phyloP scores from a whole-genome alignment of 208 protist species.

The Leishmania lainsoni region DNA sequence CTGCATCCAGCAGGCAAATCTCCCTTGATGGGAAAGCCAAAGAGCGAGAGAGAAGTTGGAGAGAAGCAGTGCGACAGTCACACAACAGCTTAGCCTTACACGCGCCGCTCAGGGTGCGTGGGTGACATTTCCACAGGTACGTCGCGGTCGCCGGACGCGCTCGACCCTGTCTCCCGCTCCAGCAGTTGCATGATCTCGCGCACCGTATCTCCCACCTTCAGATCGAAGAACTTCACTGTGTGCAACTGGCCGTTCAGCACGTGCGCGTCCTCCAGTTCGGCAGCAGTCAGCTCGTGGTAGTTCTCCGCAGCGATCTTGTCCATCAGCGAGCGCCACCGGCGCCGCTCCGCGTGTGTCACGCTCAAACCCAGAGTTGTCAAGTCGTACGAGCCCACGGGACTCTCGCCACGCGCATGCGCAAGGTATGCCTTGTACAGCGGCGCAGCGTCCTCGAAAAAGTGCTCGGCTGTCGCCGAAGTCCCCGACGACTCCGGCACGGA shows the following conservation, averaged over 20 bases:
- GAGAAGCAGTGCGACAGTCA: background rate
- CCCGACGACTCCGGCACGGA: background rate
- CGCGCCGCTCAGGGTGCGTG: constrained; percentile 79
- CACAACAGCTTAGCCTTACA: constrained; percentile 24
- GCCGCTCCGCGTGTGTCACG: constrained; percentile 50
- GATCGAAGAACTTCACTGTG: constrained; percentile 87
- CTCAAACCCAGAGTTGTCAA: constrained; percentile 47
- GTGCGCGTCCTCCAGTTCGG: constrained; percentile 60
- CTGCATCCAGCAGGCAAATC: background rate
- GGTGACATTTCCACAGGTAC: constrained; percentile 56
- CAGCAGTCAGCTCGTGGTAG: constrained; percentile 63
- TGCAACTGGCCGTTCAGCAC: constrained; percentile 81
- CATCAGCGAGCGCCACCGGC: constrained; percentile 78
- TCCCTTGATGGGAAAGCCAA: background rate
- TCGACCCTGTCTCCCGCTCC: constrained; percentile 49
- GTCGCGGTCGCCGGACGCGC: constrained; percentile 55
- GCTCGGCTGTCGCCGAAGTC: background rate
- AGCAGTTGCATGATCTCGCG: constrained; percentile 74
- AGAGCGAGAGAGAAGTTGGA: background rate
- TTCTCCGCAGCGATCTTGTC: constrained; percentile 76
- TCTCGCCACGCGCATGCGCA: constrained; percentile 60
- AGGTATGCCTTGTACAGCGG: constrained; percentile 70
- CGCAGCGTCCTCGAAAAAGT: constrained; percentile 46
- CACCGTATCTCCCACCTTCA: constrained; percentile 85
- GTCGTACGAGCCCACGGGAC: constrained; percentile 62